Evolutionary conservation across 192 early-diverging fungal genomes (phyloP), one percentile per base, ranked within the genome.

Genomic region (Coemansia sp.): DNA sequence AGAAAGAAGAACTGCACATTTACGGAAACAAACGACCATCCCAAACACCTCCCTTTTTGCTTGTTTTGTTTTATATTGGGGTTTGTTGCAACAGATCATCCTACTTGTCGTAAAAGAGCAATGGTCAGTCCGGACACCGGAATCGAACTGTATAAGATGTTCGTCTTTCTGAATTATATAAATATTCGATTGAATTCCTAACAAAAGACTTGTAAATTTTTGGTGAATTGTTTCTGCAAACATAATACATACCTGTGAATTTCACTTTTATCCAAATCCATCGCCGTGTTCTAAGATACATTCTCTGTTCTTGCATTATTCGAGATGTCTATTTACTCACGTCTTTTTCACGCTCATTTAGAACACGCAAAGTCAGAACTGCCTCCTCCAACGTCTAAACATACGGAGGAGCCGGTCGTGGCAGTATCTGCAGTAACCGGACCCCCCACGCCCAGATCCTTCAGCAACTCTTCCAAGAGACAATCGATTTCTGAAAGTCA

Each of bases 381-480:
- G 15, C 26, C 12, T 18, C 42, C 41, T 15, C 19, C 15, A 39
- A n/a, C 36, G 5, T 12, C 36, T 26, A 39, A 36, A 16, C 56
- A 39, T 37, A n/a, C 12, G 18, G 61, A 68, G 37, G 49, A 21
- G 6, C n/a, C 57, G 7, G 5, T 16, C 18, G 15, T 42, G 9
- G 47, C 9, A 52, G 21, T 11, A 52, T 21, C 19, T 11, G 37
- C 26, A 37, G 15, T 22, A 8, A 52, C 51, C n/a, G 57, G 57
- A 16, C 77, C 77, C 37, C 77, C 71, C 8, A 78, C 77, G 42
- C 77, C 77, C 26, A 73, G 63, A 13, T 78, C 77, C 9, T 78
- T 78, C 62, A 69, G 39, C 47, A 65, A 70, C 22, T 10, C 54
- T n/a, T 59, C 57, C n/a, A n/a, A 59, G n/a, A 18, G 57, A 39